phyloP scores from a whole-genome alignment of 352 stramenopile species.

The Plasmopara viticola region DNA sequence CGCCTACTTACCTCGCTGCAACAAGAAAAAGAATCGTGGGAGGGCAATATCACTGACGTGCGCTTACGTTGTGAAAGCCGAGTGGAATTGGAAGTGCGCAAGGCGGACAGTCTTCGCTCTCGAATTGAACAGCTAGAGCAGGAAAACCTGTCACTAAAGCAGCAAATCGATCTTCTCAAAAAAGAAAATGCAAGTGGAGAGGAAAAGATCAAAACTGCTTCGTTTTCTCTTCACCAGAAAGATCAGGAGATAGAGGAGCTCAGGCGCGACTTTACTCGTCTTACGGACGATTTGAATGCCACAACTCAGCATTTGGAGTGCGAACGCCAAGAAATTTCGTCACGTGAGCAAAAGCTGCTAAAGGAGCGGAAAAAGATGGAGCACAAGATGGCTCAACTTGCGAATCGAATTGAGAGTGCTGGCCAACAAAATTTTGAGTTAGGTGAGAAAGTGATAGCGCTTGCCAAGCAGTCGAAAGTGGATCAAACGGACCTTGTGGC shows the following conservation, averaged over 20 bases:
- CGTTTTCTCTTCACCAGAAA: constrained; percentile 24
- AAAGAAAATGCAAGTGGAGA: constrained; percentile 18
- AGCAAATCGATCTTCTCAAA: constrained; percentile 24
- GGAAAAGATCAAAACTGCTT: constrained; percentile 18
- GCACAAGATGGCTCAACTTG: constrained; percentile 38
- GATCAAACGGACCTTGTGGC: constrained; percentile 58
- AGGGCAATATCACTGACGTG: constrained; percentile 33
- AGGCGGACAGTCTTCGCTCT: constrained; percentile 32
- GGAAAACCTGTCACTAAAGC: constrained; percentile 26
- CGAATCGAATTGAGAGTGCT: constrained; percentile 47
- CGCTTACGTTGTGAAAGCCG: constrained; percentile 30
- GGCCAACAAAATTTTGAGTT: constrained; percentile 48
- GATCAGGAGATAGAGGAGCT: constrained; percentile 20
- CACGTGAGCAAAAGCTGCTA: constrained; percentile 47
- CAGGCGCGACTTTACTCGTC: constrained; percentile 17
- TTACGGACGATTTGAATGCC: constrained; percentile 26
- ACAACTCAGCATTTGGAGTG: constrained; percentile 24
- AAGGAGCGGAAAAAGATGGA: constrained; percentile 56
- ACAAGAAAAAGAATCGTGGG: constrained; percentile 37
- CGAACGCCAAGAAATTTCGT: constrained; percentile 31
- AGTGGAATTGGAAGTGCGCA: constrained; percentile 33
- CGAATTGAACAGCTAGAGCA: constrained; percentile 31
- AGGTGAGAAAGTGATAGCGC: constrained; percentile 48
- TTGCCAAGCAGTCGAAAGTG: constrained; percentile 51
- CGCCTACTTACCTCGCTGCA: constrained; percentile 31